Evolutionary conservation across 2,329 filamentous ascomycete genomes (phyloP).

Genomic region (Calonectria naviculata): DNA sequence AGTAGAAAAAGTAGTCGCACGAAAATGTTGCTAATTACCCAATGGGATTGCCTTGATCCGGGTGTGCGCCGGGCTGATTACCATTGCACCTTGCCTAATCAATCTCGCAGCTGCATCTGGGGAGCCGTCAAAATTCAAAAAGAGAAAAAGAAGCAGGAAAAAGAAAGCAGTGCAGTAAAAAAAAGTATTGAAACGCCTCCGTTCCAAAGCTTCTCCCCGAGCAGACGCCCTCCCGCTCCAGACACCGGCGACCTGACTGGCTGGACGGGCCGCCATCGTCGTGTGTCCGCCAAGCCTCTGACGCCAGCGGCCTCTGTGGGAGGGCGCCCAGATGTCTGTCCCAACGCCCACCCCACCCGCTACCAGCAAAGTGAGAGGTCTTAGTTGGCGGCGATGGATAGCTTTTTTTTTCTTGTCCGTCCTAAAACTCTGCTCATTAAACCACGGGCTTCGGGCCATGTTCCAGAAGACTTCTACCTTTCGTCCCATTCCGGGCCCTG

Average conservation of each 20-base stretch:
- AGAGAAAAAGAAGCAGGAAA: background rate
- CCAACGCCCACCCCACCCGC: background rate
- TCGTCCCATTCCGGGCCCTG: background rate
- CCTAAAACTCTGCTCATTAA: background rate
- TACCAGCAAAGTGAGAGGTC: background rate
- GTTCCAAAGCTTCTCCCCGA: background rate
- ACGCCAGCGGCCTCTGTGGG: background rate
- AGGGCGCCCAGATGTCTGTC: background rate
- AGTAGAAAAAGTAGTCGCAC: background rate
- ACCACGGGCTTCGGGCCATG: background rate
- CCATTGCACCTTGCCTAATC: background rate
- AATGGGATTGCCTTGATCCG: background rate
- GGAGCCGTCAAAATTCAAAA: background rate
- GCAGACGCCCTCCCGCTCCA: background rate
- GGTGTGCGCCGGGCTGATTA: background rate
- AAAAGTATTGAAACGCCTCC: background rate
- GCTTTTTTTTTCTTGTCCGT: background rate
- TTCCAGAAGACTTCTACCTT: background rate
- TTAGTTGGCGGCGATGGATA: background rate
- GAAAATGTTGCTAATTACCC: background rate
- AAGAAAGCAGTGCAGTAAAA: background rate
- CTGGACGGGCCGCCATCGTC: background rate
- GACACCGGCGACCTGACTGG: background rate
- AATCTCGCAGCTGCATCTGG: background rate
- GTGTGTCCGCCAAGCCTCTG: background rate